Conservation (phyloP, 1,139 yeast species). For the Blastobotrys ciferrii region DNA sequence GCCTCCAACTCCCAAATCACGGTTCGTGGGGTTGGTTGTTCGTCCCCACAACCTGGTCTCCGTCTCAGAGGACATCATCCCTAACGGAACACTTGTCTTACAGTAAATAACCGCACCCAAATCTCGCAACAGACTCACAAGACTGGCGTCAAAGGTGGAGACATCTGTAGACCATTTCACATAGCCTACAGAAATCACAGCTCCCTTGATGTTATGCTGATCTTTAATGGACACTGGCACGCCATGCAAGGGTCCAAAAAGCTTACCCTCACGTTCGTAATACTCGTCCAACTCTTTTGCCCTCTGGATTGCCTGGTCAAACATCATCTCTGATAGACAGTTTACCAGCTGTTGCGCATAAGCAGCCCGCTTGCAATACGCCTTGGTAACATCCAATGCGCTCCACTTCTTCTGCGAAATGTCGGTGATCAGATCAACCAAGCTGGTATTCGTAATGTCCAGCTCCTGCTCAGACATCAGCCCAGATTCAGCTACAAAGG, state of each 20-base stretch:
- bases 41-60: constrained; percentile 29
- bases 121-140: constrained; percentile 34
- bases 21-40: constrained; percentile 47
- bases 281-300: constrained; percentile 57
- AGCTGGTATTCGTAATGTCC: constrained; percentile 13
- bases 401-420: constrained; percentile 4
- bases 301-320: constrained; percentile 53
- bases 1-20: constrained; percentile 51
- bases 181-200: background rate
- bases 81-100: constrained; percentile 59
- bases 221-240: constrained; percentile 77
- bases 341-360: constrained; percentile 57
- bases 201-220: constrained; percentile 58
- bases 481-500: constrained; percentile 3
- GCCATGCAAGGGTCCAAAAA: constrained; percentile 75
- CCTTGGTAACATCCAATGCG: constrained; percentile 17
- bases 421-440: constrained; percentile 4
- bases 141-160: constrained; percentile 4
- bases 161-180: background rate
- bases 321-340: constrained; percentile 57
- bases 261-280: constrained; percentile 51
- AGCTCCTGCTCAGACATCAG: background rate
- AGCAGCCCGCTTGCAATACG: constrained; percentile 55
- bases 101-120: constrained; percentile 55
- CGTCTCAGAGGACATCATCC: constrained; percentile 54